Conservation (phyloP, 257 asterid species). For the Rubia yunnanensis region DNA sequence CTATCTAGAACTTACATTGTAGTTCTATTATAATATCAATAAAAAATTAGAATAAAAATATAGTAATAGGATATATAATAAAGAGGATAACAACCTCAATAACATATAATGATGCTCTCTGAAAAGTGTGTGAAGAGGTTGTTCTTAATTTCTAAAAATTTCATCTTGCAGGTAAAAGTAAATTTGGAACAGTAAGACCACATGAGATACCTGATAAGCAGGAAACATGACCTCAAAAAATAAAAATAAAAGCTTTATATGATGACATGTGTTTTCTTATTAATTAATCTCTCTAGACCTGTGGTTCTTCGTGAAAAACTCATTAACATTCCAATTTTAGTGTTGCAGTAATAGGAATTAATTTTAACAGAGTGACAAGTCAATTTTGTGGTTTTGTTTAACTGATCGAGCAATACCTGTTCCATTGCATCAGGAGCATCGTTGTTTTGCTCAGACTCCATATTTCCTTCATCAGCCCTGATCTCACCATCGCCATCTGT, state of each 20-base stretch:
- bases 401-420: slow-evolving; percentile 33
- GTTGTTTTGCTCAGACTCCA: slow-evolving; percentile 38
- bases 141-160: too few species aligned
- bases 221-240: not conserved
- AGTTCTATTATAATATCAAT: not conserved
- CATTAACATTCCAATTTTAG: not conserved
- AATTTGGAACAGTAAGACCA: not conserved
- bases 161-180: not conserved
- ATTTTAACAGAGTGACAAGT: not conserved
- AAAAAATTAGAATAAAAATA: too few species aligned
- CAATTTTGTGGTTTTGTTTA: not conserved
- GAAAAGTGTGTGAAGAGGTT: too few species aligned
- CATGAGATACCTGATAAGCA: not conserved
- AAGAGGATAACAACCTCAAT: too few species aligned
- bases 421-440: slow-evolving; percentile 73
- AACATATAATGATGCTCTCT: too few species aligned
- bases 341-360: not conserved
- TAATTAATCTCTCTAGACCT: not conserved
- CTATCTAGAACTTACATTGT: not conserved
- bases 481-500: slow-evolving; percentile 43
- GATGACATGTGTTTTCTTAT: not conserved
- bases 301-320: not conserved
- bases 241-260: not conserved
- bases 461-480: slow-evolving; percentile 24
- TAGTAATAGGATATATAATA: too few species aligned